Evolutionary conservation across 2,329 filamentous ascomycete genomes (phyloP), one percentile per base, ranked within the genome.

Genomic region (Albifimbria verrucaria): DNA sequence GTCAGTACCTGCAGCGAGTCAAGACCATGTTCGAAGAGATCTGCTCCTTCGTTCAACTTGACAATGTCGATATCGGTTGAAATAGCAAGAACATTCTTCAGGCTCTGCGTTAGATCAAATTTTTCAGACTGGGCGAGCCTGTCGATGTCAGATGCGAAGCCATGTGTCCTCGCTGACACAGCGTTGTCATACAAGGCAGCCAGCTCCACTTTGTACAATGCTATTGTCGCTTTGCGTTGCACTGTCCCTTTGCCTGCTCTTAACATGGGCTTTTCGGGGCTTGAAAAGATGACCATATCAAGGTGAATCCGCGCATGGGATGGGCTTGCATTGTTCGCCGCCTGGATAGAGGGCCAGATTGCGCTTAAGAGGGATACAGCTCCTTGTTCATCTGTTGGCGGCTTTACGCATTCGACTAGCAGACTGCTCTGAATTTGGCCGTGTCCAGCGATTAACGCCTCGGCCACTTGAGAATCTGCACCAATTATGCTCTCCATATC

Each of bases 191-290:
- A 62, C 0, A 59, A 17, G 3, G 10, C 32, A 10, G 56, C 50
- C 7, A 59, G 23, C 10, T 60, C 53, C 1, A 47, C 18, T 2
- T 25, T 22, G 21, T 64, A 59, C 11, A 36, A 7, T 1, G 50
- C 48, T 15, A 61, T n/a, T 0, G 59, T 60, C 20, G 48, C n/a
- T 9, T 53, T 55, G 3, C 61, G 53, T 59, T 76, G 72, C 4
- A 79, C 61, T 0, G 74, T 75, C 0, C 73, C 74, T 57, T 80
- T 80, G 1, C 68, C 68, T 1, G 77, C 70, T 15, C 75, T 68
- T 0, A 64, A 57, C 55, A 80, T 75, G 0, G 75, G 74, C 58
- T 74, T 78, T 6, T 69, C 59, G 0, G 68, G 65, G 1, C 65
- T 62, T 0, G 75, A 64, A 2, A 79, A 42, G 1, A 59, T 56